A percentile compares a stretch with the other conserved stretches of the same genome.
Evolutionary conservation across 306 rosid species (phyloP).

Genomic region (Notholithocarpus densiflorus): DNA sequence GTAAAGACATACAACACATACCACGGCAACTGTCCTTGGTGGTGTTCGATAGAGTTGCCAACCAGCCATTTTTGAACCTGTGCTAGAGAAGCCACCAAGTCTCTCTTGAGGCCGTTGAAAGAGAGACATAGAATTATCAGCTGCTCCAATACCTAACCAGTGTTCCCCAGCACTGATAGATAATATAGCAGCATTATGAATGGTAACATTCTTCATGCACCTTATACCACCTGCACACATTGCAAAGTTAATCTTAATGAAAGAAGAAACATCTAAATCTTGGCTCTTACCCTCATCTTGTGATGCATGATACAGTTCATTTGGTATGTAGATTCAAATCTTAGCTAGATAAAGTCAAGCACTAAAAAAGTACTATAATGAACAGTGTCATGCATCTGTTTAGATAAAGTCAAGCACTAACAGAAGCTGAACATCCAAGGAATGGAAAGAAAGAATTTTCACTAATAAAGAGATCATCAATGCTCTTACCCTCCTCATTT

Average conservation of each 20-base stretch:
- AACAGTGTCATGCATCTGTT: background rate
- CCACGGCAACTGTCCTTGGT: conserved; percentile 86
- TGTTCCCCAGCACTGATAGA: conserved; percentile 96
- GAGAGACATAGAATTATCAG: conserved; percentile 95
- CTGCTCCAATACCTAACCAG: conserved; percentile 98
- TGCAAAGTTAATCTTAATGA: background rate
- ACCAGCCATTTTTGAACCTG: conserved; percentile 81
- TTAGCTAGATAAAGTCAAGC: too few species aligned
- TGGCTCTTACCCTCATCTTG: too few species aligned
- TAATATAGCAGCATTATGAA: conserved; percentile 74
- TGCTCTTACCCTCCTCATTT: conserved; percentile 77
- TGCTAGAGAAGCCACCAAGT: conserved; percentile 73
- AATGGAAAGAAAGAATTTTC: conserved; percentile 11
- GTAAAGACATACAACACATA: conserved; percentile 30
- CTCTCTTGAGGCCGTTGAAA: conserved; percentile 98
- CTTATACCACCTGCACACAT: conserved; percentile 71
- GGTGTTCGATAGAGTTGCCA: conserved; percentile 99
- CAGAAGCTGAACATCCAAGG: conserved; percentile 12
- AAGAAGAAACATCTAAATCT: conserved; percentile 2
- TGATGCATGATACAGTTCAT: too few species aligned
- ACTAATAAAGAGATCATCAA: conserved; percentile 17
- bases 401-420: background rate
- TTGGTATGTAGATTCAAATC: too few species aligned
- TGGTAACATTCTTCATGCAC: conserved; percentile 84
- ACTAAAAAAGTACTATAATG: too few species aligned